These are phyloP conservation scores for Microascus cirrosus DNA, from an alignment of 2,329 filamentous ascomycete genomes.

Conservation along the genomic window DNA sequence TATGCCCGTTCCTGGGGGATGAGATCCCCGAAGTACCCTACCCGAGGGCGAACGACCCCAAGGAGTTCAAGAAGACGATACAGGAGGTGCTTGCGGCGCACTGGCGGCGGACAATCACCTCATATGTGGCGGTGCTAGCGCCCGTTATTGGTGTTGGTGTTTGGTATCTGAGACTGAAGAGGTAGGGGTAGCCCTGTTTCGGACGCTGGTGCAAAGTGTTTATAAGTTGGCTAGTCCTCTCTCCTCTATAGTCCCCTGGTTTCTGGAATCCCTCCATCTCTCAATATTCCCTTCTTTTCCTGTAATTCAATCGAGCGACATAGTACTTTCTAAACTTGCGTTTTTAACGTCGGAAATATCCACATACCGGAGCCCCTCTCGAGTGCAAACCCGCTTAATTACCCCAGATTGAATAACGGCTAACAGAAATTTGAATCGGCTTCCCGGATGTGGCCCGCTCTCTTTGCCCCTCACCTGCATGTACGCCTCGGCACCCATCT, in stretches of 20 bases:
- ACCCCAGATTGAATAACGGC: neutral
- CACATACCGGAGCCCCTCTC: neutral
- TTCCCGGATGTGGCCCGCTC: neutral
- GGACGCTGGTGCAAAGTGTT: neutral
- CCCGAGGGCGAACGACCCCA: slow-evolving; percentile 17
- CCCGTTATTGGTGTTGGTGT: neutral
- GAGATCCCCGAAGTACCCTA: slow-evolving; percentile 17
- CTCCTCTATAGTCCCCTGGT: neutral
- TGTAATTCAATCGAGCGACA: neutral
- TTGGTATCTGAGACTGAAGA: neutral
- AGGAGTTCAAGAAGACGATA: slow-evolving; percentile 13
- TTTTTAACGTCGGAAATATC: too few species aligned
- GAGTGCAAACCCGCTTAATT: neutral
- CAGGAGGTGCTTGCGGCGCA: neutral
- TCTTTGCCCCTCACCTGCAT: neutral
- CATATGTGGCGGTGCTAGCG: neutral
- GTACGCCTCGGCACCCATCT: neutral
- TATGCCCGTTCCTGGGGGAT: slow-evolving; percentile 19
- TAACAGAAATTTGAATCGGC: neutral
- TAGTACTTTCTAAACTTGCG: neutral
- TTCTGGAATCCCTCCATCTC: neutral
- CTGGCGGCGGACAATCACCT: neutral
- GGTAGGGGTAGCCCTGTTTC: neutral
- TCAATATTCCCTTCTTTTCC: neutral
- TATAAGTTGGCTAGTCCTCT: neutral